Percentiles rank a stretch among this genome's conserved stretches.
Evolutionary conservation across 768 basidiomycete genomes (phyloP).

Genomic region (Tubosaeta brunneosetosa): DNA sequence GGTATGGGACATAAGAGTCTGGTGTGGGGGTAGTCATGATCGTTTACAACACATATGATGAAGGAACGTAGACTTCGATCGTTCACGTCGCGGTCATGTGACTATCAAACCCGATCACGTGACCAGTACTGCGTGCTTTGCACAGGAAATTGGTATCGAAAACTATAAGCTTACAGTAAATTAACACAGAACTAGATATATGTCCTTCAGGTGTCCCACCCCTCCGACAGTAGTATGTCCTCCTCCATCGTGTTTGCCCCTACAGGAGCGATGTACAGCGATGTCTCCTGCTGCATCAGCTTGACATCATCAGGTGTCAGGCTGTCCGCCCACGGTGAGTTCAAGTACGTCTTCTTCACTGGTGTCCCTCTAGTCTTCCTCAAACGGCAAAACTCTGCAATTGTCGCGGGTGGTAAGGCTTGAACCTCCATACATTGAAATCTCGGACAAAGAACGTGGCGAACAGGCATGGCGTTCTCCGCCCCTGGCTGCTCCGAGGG

Average conservation of each 20-base stretch:
- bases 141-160: background rate
- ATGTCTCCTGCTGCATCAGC: slow-evolving; percentile 20
- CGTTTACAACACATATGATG: background rate
- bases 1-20: slow-evolving; percentile 22
- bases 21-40: slow-evolving; percentile 7
- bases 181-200: slow-evolving; percentile 6
- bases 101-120: slow-evolving; percentile 19
- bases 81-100: slow-evolving; percentile 27
- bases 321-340: slow-evolving; percentile 25
- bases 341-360: slow-evolving; percentile 48
- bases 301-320: slow-evolving; percentile 22
- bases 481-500: slow-evolving; percentile 7
- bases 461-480: background rate
- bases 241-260: slow-evolving; percentile 48
- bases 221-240: slow-evolving; percentile 27
- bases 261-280: slow-evolving; percentile 27
- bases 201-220: slow-evolving; percentile 9
- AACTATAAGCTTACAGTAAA: slow-evolving; percentile 1
- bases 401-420: slow-evolving; percentile 25
- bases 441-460: slow-evolving; percentile 39
- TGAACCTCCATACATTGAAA: slow-evolving; percentile 47
- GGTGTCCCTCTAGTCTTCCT: slow-evolving; percentile 41
- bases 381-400: slow-evolving; percentile 34
- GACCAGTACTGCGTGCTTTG: background rate
- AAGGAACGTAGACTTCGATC: slow-evolving; percentile 2